Evolutionary conservation across 768 basidiomycete genomes (phyloP), one percentile per base, ranked within the genome.

Genomic region (Hygrocybe punicea): DNA sequence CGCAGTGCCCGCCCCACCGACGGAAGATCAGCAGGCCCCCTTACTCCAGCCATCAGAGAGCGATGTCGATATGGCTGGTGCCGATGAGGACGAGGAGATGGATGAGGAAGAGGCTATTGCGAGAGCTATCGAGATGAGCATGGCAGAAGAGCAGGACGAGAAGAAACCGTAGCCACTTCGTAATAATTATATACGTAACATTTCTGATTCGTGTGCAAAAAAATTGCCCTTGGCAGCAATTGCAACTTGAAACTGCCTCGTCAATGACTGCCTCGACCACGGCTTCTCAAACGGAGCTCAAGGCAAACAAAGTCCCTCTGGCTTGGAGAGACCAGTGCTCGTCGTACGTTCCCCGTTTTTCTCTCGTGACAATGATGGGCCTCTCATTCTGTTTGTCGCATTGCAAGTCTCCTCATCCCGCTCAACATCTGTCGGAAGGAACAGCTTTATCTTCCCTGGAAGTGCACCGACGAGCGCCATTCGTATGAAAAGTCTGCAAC

Each of bases 251-350:
- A 47, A 4, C 19, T 40, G 39, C 39, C 19, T 40, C 13, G 5
- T 11, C 19, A 13, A 52, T 52, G 51, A 33, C 51, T 3, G 13
- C 36, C 7, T 14, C 51, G 17, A 52, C 84, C 42, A 87, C 86
- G 36, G 93, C 93, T 52, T 92, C 93, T 23, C 91, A 93, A 68
- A 76, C 79, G 58, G 89, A 93, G 68, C 81, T 93, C 71, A 91
- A 91, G 73, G 78, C 79, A 5, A 76, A 87, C 60, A 78, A 74
- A 58, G 83, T 94, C 24, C 93, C 93, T 14, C 59, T 95, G 13
- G 86, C 79, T 7, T 95, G 91, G 88, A 81, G 93, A 69, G 93
- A 97, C 73, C 82, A 85, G 61, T 95, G 93, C 69, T 97, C 93
- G 59, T 84, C 91, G 93, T 95, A 70, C 66, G 93, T 82, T 24